These are phyloP conservation scores for Neurospora sp. DNA, from an alignment of 495 filamentous ascomycete genomes.

Conservation along the genomic window DNA sequence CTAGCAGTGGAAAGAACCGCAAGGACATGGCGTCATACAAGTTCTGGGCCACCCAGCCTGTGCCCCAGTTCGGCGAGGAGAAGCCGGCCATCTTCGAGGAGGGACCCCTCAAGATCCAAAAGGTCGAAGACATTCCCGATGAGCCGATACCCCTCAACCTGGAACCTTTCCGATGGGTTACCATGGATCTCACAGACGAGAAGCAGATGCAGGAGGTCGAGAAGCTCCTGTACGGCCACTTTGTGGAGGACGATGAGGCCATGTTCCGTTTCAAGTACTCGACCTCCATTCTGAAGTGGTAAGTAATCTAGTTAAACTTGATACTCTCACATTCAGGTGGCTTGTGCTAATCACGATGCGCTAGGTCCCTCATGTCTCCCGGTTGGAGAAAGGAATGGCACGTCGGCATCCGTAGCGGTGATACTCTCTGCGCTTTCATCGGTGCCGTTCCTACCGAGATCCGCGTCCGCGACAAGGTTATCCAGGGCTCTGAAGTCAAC, in stretches of 20 bases:
- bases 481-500: constrained; percentile 86
- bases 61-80: constrained; percentile 71
- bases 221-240: constrained; percentile 81
- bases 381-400: constrained; percentile 98
- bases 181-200: constrained; percentile 64
- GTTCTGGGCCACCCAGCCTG: constrained; percentile 97
- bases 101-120: constrained; percentile 50
- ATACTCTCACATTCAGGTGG: not conserved
- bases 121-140: constrained; percentile 63
- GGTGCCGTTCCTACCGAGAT: constrained; percentile 78
- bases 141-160: constrained; percentile 52
- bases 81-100: constrained; percentile 33
- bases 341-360: constrained; percentile 12
- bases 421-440: constrained; percentile 88
- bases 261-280: constrained; percentile 98
- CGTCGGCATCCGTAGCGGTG: constrained; percentile 73
- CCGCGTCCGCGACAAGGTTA: constrained; percentile 62
- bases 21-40: constrained; percentile 97
- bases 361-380: constrained; percentile 81
- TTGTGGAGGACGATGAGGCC: constrained; percentile 91
- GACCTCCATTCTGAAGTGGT: constrained; percentile 79
- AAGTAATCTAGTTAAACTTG: constrained; percentile 10
- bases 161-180: constrained; percentile 87
- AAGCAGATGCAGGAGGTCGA: constrained; percentile 67
- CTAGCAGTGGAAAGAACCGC: constrained; percentile 66